Conservation (phyloP, 371 early-diverging fungal genomes). For the Gilbertella persicaria region DNA sequence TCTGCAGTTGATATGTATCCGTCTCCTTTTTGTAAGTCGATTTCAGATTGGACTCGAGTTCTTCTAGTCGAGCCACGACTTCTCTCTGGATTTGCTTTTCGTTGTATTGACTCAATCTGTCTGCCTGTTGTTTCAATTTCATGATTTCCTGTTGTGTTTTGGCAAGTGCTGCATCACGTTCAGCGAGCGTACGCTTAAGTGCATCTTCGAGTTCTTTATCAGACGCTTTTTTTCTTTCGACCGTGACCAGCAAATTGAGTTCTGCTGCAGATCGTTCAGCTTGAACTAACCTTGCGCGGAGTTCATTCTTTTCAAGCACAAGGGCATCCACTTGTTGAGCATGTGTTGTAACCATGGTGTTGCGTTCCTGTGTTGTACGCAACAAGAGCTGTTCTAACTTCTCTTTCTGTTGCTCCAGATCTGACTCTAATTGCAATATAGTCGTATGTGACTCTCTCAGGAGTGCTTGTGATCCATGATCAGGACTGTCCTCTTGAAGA, state of each 20-base stretch:
- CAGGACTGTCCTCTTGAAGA: neutral
- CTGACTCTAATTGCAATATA: conserved; percentile 1
- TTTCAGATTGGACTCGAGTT: conserved; percentile 4
- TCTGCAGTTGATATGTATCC: conserved; percentile 12
- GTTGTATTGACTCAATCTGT: conserved; percentile 1
- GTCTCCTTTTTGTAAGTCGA: neutral
- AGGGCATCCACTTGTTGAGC: neutral
- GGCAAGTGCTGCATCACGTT: conserved; percentile 19
- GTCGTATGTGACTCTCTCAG: conserved; percentile 7
- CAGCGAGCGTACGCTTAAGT: conserved; percentile 15
- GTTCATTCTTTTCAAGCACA: conserved; percentile 3
- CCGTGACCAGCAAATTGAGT: neutral
- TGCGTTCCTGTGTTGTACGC: neutral
- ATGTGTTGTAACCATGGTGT: conserved; percentile 1
- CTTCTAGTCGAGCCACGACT: conserved; percentile 4
- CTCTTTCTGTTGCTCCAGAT: neutral
- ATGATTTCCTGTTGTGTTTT: conserved; percentile 6
- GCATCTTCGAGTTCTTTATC: conserved; percentile 16
- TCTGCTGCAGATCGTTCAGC: conserved; percentile 4
- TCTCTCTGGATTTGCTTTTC: conserved; percentile 11
- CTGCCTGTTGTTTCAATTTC: neutral
- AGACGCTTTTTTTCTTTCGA: neutral
- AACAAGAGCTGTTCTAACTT: neutral
- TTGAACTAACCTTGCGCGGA: neutral
- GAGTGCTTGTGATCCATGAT: conserved; percentile 1